Base-by-base conservation (phyloP, 768 basidiomycete genomes). In the Leccinellum albellum region DNA sequence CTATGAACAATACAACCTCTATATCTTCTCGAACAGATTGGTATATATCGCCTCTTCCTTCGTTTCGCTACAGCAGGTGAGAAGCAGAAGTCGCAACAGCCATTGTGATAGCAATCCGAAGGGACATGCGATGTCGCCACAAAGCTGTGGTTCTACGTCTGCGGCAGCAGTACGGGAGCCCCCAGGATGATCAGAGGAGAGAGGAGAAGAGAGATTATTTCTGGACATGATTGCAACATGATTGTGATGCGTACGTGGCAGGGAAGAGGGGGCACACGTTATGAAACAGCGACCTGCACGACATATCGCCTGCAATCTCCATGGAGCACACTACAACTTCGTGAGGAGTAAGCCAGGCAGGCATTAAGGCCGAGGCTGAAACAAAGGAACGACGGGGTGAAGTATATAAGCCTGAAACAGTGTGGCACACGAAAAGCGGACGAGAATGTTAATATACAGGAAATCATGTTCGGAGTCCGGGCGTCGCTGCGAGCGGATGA, bases 381-480 rank as follows among this genome's bases (percentile, higher is more conserved):
- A 50, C 50, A 33, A 50, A 33, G 50, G 50, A 29, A 32, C 49
- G 26, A 23, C 21, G 13, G 50, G 50, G 13, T 50, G 50, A 50
- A 50, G 50, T 50, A 23, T 50, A 50, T 50, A 33, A 50, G 50
- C 32, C 29, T 50, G 50, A 50, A 50, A 50, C 50, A 50, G 45
- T 42, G 29, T 49, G 48, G 48, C n/a, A 20, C 12, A 49, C 29
- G 12, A 49, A 50, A 26, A 50, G 32, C 13, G 32, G 50, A 21
- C 32, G 14, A 50, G 50, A 50, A 50, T 21, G 49, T 50, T 50
- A 50, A 50, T 50, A 33, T 33, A 33, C 32, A 32, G 21, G 32
- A 50, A 23, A 33, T 53, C 31, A 49, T 40, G 45, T 51, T 32
- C 23, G 20, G 40, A n/a, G 42, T 32, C 32, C 46, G 51, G 50